Evolutionary conservation across 192 early-diverging fungal species (phyloP), one percentile per base, ranked within the genome.

Genomic region (Coemansia sp.): DNA sequence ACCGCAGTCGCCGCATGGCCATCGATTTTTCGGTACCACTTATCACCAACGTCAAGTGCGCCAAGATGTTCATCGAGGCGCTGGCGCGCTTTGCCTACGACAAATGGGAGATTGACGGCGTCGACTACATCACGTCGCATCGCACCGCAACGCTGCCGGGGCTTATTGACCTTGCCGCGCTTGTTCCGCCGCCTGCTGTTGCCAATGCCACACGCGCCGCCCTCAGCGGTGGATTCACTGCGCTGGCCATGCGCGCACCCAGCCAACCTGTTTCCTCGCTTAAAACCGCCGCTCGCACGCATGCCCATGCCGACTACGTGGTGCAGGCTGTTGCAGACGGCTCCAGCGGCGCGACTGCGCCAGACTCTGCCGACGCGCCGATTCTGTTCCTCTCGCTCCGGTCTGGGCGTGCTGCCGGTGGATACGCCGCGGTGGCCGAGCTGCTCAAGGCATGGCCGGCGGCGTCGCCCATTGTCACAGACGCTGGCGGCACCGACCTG

Each of bases 41-140:
- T 72, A 95, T 99, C 76, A 99, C 97, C 65, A 99, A 99, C 73
- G 88, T 99, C 85, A 99, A 99, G 86, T 98, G 96, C 74, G 97
- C 97, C 69, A 98, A 98, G 86, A 77, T 99, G 62, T 98, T 99
- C 67, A 85, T 99, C 48, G 97, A 99, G 84, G 97, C 97, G 0
- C 83, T 98, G 63, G 88, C 91, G 15, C 90, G 95, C 54, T 87
- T 86, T 47, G 52, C 41, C 18, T 43, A 59, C 21, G 75, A 73
- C 62, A 80, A 73, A 54, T 91, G 86, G 82, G 92, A 96, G 63
- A 88, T 99, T 26, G 76, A 87, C 13, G 77, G 87, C 55, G 90
- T 95, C 65, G 97, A 99, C 81, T 97, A 90, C 83, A 92, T 98
- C 78, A 90, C 94, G 26, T 92, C 91, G 66, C 89, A 95, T 85